phyloP scores from a whole-genome alignment of 1,284 basidiomycete genomes.

The Taiwanofungus camphoratus region DNA sequence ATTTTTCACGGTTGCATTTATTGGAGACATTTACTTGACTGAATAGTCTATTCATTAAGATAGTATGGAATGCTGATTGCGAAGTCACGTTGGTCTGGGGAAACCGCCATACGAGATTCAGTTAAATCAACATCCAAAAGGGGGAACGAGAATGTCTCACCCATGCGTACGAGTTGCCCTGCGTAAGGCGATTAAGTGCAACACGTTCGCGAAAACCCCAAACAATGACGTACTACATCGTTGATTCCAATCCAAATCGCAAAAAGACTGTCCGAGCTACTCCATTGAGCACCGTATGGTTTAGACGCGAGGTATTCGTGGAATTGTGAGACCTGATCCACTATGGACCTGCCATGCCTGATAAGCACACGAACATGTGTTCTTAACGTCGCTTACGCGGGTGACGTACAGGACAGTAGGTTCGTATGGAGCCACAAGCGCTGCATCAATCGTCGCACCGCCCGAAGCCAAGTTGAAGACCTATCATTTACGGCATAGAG shows the following conservation, averaged over 20 bases:
- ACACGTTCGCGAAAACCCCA: neutral
- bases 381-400: neutral
- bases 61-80: constrained; percentile 42
- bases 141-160: constrained; percentile 26
- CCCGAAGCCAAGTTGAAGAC: constrained; percentile 55
- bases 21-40: constrained; percentile 36
- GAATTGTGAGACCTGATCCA: constrained; percentile 58
- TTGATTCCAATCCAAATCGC: constrained; percentile 66
- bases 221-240: constrained; percentile 38
- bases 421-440: constrained; percentile 48
- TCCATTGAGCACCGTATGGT: constrained; percentile 48
- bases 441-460: constrained; percentile 59
- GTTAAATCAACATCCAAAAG: constrained; percentile 5
- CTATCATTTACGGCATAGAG: constrained; percentile 26
- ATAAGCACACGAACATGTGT: constrained; percentile 1
- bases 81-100: constrained; percentile 48
- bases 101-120: constrained; percentile 7
- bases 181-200: neutral
- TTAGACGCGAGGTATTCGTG: constrained; percentile 44
- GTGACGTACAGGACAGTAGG: constrained; percentile 48
- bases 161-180: constrained; percentile 52
- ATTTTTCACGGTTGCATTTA: neutral
- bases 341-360: constrained; percentile 55
- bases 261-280: constrained; percentile 50
- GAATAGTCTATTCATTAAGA: constrained; percentile 50